phyloP scores from a whole-genome alignment of 164 flowering plant species.

The Vitis riparia region DNA sequence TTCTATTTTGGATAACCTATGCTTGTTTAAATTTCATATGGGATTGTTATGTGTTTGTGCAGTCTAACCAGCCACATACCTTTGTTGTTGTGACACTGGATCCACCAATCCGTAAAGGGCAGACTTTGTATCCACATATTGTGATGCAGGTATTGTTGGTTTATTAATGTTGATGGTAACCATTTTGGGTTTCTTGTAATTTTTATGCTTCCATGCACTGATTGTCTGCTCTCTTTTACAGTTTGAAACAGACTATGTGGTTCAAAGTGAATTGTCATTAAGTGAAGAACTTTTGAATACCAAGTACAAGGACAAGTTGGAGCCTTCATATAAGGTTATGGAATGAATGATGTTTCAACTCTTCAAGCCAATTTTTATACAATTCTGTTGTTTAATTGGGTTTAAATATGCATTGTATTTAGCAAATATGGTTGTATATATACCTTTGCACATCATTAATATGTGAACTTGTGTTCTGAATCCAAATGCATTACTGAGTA shows the following conservation, averaged over 20 bases:
- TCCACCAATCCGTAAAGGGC: slow-evolving; percentile 98
- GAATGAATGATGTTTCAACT: neutral
- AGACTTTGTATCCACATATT: slow-evolving; percentile 96
- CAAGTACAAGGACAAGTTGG: slow-evolving; percentile 87
- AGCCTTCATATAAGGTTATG: slow-evolving; percentile 77
- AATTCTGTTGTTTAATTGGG: neutral
- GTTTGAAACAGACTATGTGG: slow-evolving; percentile 92
- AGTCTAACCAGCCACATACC: slow-evolving; percentile 97
- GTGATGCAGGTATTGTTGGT: slow-evolving; percentile 81
- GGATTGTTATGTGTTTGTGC: slow-evolving; percentile 30
- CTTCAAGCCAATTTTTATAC: neutral
- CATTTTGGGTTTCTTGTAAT: neutral
- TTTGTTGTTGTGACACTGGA: slow-evolving; percentile 91
- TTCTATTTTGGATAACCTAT: neutral
- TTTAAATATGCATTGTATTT: too few species aligned
- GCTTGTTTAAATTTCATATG: slow-evolving; percentile 5
- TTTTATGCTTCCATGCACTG: neutral
- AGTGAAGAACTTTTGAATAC: slow-evolving; percentile 69
- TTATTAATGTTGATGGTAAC: neutral
- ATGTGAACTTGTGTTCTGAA: neutral
- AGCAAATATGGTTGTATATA: neutral
- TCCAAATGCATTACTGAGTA: too few species aligned
- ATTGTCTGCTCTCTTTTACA: slow-evolving; percentile 24
- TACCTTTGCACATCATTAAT: neutral
- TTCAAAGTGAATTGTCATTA: slow-evolving; percentile 59